Base-by-base conservation (phyloP, 2,329 filamentous ascomycete genomes). In the Macroventuria anomochaeta region DNA sequence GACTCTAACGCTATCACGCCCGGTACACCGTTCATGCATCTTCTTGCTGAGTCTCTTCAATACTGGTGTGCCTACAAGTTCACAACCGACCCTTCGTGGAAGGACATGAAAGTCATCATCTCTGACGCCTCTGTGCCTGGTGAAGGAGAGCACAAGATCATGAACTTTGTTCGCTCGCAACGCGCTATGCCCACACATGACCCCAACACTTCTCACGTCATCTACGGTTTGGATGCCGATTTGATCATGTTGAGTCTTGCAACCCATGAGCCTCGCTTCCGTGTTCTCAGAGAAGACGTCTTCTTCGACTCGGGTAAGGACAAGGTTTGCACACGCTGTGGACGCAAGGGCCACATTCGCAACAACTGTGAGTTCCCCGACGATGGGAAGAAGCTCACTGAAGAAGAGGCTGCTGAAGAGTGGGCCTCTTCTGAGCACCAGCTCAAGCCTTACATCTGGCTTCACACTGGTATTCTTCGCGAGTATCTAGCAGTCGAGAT, bases 11-110 rank as follows among this genome's bases (percentile, higher is more conserved):
- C 86, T 54, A 97, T 97, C 71, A 97, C 93, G 0, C 93, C 95
- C 13, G 95, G 95, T 66, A 99, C 95, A 1, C 96, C 96, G 0
- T 99, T 99, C 77, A 99, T 99, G 96, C 91, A 96, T 72, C 91
- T 96, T 57, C 85, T 99, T 55, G 93, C 95, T 39, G 81, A 86
- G 49, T 95, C 92, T 74, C 80, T 99, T 67, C 88, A 93, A 67
- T 99, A 97, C 75, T 99, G 95, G 95, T 91, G 91, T 73, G 88
- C 93, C 46, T 97, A 97, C 80, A 99, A 99, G 78, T 85, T 97
- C 62, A 97, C 96, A 76, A 97, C 91, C 21, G 95, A 99, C 74
- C 92, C 93, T 26, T 91, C 88, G 42, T 99, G 96, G 96, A 90
- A 90, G 46, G 68, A 82, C 76, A 81, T 97, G 74, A 99, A 99